Percentiles rank a stretch among this genome's conserved stretches.
These are phyloP conservation scores for Candida maris DNA, from an alignment of 805 yeast genomes.

Conservation along the genomic window DNA sequence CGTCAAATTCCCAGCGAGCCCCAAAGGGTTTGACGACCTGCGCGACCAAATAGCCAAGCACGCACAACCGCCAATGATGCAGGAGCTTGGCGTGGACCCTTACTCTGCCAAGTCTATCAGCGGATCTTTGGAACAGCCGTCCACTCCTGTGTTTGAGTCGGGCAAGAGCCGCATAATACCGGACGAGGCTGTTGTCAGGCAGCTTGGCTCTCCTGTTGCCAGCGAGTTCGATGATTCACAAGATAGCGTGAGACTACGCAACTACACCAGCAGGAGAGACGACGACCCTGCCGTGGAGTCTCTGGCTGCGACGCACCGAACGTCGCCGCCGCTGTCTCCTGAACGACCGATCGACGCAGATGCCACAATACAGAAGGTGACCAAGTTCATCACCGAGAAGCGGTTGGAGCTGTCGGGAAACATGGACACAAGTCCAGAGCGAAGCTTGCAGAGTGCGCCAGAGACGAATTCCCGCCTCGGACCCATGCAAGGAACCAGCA, in stretches of 20 bases:
- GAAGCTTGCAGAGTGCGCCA: too few species aligned
- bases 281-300: background rate
- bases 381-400: conserved; percentile 21
- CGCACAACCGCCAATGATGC: background rate
- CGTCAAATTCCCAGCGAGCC: conserved; percentile 10
- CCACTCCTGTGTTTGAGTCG: background rate
- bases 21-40: conserved; percentile 1
- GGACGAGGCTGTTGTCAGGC: conserved; percentile 1
- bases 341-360: conserved; percentile 15
- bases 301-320: conserved; percentile 7
- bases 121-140: background rate
- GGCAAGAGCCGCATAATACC: background rate
- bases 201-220: background rate
- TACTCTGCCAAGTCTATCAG: background rate
- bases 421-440: background rate
- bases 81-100: background rate
- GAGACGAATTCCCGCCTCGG: too few species aligned
- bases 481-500: too few species aligned
- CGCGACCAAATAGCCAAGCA: conserved; percentile 2
- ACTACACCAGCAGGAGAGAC: background rate
- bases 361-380: conserved; percentile 25
- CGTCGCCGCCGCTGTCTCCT: conserved; percentile 3
- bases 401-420: conserved; percentile 3
- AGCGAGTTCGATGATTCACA: conserved; percentile 25
- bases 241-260: conserved; percentile 6